These are phyloP conservation scores for Thelonectria discophora DNA, from an alignment of 2,329 filamentous ascomycete genomes.

Conservation along the genomic window DNA sequence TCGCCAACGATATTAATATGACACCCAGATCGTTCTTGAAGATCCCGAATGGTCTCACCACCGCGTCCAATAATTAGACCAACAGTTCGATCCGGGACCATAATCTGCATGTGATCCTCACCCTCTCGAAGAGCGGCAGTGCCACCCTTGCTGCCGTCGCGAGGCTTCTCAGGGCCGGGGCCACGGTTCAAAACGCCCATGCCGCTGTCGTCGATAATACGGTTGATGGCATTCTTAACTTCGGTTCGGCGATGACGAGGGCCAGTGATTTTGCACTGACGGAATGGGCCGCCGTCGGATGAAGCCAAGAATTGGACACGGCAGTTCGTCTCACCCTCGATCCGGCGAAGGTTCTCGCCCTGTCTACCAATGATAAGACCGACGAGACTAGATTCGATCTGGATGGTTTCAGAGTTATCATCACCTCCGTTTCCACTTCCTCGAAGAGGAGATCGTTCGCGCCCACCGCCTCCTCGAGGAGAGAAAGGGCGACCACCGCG, in stretches of 20 bases:
- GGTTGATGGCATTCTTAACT: slow-evolving; percentile 84
- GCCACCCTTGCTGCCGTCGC: slow-evolving; percentile 51
- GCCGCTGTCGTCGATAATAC: slow-evolving; percentile 82
- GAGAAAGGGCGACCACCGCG: slow-evolving; percentile 68
- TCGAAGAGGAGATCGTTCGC: slow-evolving; percentile 67
- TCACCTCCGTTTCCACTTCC: slow-evolving; percentile 52
- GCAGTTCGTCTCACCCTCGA: slow-evolving; percentile 83
- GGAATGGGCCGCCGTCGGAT: slow-evolving; percentile 75
- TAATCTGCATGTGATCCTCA: slow-evolving; percentile 89
- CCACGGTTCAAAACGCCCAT: slow-evolving; percentile 58
- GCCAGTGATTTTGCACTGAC: slow-evolving; percentile 88
- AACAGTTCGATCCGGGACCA: slow-evolving; percentile 93
- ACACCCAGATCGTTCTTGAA: slow-evolving; percentile 91
- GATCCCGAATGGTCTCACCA: slow-evolving; percentile 90
- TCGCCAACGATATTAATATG: slow-evolving; percentile 96
- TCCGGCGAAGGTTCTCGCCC: slow-evolving; percentile 86
- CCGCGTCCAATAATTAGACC: slow-evolving; percentile 93
- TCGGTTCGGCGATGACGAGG: slow-evolving; percentile 74
- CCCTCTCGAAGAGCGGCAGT: slow-evolving; percentile 71
- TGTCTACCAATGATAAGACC: slow-evolving; percentile 91
- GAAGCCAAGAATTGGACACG: slow-evolving; percentile 89
- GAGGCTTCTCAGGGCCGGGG: slow-evolving; percentile 50
- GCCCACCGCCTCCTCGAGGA: slow-evolving; percentile 62
- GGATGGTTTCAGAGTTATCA: slow-evolving; percentile 82
- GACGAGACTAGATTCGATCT: slow-evolving; percentile 86